A percentile compares a stretch with the other conserved stretches of the same genome.
Evolutionary conservation across 2,329 filamentous ascomycete genomes (phyloP).

Genomic region (Penicillium oxalicum): DNA sequence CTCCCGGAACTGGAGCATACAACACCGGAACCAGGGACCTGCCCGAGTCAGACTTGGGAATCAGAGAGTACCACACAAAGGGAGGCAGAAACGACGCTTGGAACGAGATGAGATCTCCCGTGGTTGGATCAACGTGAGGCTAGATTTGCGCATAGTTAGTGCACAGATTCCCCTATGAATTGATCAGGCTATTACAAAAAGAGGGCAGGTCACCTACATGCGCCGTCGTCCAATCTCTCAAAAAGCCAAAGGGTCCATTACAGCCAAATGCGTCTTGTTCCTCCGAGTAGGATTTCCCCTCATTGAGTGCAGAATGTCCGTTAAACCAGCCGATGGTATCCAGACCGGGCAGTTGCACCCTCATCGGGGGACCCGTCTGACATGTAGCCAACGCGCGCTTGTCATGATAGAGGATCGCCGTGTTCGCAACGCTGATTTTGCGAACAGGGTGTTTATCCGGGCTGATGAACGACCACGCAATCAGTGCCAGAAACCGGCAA

Average conservation of each 20-base stretch:
- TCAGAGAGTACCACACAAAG: constrained; percentile 61
- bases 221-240: constrained; percentile 1
- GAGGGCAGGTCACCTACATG: not conserved
- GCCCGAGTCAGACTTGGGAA: constrained; percentile 25
- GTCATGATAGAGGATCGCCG: constrained; percentile 60
- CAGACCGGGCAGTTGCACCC: constrained; percentile 57
- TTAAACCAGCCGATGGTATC: constrained; percentile 68
- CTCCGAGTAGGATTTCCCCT: not conserved
- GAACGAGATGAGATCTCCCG: constrained; percentile 61
- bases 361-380: constrained; percentile 64
- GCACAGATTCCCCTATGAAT: not conserved
- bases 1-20: constrained; percentile 51
- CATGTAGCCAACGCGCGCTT: constrained; percentile 63
- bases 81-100: constrained; percentile 61
- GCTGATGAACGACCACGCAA: not conserved
- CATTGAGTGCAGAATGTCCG: constrained; percentile 51
- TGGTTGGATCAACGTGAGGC: constrained; percentile 59
- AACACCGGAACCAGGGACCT: constrained; percentile 17
- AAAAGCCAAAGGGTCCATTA: not conserved
- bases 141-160: constrained; percentile 6
- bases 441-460: constrained; percentile 51
- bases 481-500: not conserved
- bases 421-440: constrained; percentile 67
- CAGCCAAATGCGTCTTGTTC: not conserved
- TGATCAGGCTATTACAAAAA: too few species aligned